Percentiles rank a stretch among this genome's conserved stretches.
These are phyloP conservation scores for Myxozyma kluyveri DNA, from an alignment of 805 yeast genomes.

Conservation along the genomic window DNA sequence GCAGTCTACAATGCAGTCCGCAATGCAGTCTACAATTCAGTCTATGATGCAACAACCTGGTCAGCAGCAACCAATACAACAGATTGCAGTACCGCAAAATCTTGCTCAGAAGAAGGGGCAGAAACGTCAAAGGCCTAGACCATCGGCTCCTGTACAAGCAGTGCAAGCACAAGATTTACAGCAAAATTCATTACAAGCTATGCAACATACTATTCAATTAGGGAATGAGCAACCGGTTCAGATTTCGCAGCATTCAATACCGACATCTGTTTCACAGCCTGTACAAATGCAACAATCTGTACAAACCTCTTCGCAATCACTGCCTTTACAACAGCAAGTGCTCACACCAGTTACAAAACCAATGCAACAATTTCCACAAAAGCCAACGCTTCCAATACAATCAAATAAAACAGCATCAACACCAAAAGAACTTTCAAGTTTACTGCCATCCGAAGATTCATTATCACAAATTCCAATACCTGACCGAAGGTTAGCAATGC, in stretches of 20 bases:
- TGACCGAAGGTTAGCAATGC: background rate
- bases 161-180: too few species aligned
- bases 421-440: too few species aligned
- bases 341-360: too few species aligned
- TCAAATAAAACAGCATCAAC: too few species aligned
- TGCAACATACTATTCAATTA: too few species aligned
- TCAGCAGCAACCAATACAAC: constrained; percentile 1
- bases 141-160: background rate
- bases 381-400: background rate
- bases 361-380: background rate
- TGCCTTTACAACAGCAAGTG: too few species aligned
- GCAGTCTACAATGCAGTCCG: background rate
- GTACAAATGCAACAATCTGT: too few species aligned
- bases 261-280: too few species aligned
- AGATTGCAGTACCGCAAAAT: constrained; percentile 1
- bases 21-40: constrained; percentile 2
- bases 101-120: constrained; percentile 3
- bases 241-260: too few species aligned
- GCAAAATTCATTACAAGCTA: too few species aligned
- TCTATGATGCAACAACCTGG: background rate
- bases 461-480: background rate
- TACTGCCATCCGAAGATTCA: background rate
- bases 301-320: too few species aligned
- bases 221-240: too few species aligned
- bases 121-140: background rate